Base-by-base conservation (phyloP, 2,329 filamentous ascomycete species). In the Aspergillus bombycis region DNA sequence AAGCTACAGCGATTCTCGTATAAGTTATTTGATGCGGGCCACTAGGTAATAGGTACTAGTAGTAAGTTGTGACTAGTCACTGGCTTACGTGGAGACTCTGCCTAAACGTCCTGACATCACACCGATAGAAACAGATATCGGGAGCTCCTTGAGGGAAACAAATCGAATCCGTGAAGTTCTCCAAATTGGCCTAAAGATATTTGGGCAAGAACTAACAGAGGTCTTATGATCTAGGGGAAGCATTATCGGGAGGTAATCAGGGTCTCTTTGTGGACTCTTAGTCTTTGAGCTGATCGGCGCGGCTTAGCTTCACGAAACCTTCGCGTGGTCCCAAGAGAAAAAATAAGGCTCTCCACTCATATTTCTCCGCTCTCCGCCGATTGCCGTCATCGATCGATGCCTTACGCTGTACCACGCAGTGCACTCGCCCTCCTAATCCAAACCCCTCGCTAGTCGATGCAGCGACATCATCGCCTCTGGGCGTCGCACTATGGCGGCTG, bases 401-500 rank as follows among this genome's bases (percentile, higher is more conserved):
- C 60, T 60, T 48, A 32, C 30, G 28, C 48, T 61, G 62, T 23
- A 52, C 48, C 21, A 50, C 46, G 21, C 28, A 54, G 52, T 54
- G 11, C 52, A 19, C 34, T 23, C 34, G 10, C 28, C 36, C 23
- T 55, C 46, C 45, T 45, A 5, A 32, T 34, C 32, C 55, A 52
- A 64, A 59, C 43, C 63, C 36, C 57, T 67, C 65, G 64, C 67
- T 63, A 58, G 66, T 72, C 70, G 64, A 75, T 76, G 72, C 65
- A 63, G 70, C 71, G 71, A 65, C 62, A 62, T 48, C 58, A 63
- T 65, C 64, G 63, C 66, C 64, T 43, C 65, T 62, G 61, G 68
- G 67, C 70, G 74, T 76, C 74, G 74, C 73, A 74, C 69, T 65
- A 81, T 81, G 79, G 74, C 74, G 70, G 68, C 74, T 62, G 77